These are phyloP conservation scores for Lomentospora prolificans DNA, from an alignment of 2,329 filamentous ascomycete species.

Conservation along the genomic window DNA sequence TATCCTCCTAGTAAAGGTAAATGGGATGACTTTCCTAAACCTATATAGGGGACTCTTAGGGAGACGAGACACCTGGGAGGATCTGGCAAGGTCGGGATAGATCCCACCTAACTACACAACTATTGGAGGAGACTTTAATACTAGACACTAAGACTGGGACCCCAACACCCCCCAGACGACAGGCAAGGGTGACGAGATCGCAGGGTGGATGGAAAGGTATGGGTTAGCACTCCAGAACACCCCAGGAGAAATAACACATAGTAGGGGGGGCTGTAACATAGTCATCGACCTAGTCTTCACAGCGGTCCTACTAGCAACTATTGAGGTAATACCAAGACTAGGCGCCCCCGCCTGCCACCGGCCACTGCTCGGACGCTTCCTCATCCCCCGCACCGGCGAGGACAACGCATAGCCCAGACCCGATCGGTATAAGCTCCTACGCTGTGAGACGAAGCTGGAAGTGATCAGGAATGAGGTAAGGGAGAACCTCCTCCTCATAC, in stretches of 20 bases:
- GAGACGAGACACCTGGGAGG: background rate
- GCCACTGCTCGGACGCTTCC: background rate
- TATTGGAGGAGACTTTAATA: background rate
- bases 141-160: background rate
- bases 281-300: background rate
- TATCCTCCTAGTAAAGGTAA: background rate
- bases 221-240: background rate
- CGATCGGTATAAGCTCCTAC: background rate
- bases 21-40: background rate
- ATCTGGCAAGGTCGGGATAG: background rate
- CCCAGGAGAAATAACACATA: background rate
- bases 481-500: background rate
- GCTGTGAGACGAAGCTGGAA: background rate
- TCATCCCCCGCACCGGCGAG: too few species aligned
- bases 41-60: background rate
- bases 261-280: background rate
- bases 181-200: background rate
- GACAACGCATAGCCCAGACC: background rate
- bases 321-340: background rate
- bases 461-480: background rate
- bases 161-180: too few species aligned
- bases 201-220: background rate
- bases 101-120: background rate
- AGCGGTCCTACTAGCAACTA: background rate
- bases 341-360: background rate